Evolutionary conservation across 495 filamentous ascomycete genomes (phyloP).

Genomic region (Pyronema omphalodes): DNA sequence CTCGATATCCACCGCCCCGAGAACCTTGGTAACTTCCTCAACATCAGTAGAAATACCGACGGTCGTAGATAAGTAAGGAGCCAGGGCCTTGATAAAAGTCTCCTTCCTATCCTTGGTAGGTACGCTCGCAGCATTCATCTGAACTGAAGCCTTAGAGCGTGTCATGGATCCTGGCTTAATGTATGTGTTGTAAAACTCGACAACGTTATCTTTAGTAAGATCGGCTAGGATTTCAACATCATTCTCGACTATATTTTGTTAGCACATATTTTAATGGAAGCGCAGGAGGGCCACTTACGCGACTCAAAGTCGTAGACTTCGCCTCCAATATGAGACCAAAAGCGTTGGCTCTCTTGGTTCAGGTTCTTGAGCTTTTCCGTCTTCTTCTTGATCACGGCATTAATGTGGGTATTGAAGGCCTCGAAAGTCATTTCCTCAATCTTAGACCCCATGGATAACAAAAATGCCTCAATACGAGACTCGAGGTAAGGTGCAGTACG

Average conservation of each 20-base stretch:
- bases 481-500: slow-evolving; percentile 67
- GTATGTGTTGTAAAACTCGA: slow-evolving; percentile 60
- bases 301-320: slow-evolving; percentile 81
- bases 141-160: slow-evolving; percentile 65
- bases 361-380: slow-evolving; percentile 90
- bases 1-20: slow-evolving; percentile 33
- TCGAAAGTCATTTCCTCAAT: slow-evolving; percentile 61
- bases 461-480: slow-evolving; percentile 67
- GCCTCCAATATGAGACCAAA: slow-evolving; percentile 68
- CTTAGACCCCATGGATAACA: slow-evolving; percentile 41
- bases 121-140: slow-evolving; percentile 44
- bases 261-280: neutral
- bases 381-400: slow-evolving; percentile 70
- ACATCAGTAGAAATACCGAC: slow-evolving; percentile 31
- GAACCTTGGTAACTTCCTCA: slow-evolving; percentile 28
- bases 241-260: slow-evolving; percentile 37
- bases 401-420: slow-evolving; percentile 81
- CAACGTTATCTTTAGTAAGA: slow-evolving; percentile 58
- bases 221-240: slow-evolving; percentile 58
- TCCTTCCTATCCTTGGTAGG: slow-evolving; percentile 35
- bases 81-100: slow-evolving; percentile 32
- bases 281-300: slow-evolving; percentile 33
- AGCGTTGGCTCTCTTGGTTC: slow-evolving; percentile 58
- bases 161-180: slow-evolving; percentile 53
- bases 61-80: slow-evolving; percentile 33